These are phyloP conservation scores for Exophiala bonariae DNA, from an alignment of 2,329 filamentous ascomycete genomes.

Conservation along the genomic window DNA sequence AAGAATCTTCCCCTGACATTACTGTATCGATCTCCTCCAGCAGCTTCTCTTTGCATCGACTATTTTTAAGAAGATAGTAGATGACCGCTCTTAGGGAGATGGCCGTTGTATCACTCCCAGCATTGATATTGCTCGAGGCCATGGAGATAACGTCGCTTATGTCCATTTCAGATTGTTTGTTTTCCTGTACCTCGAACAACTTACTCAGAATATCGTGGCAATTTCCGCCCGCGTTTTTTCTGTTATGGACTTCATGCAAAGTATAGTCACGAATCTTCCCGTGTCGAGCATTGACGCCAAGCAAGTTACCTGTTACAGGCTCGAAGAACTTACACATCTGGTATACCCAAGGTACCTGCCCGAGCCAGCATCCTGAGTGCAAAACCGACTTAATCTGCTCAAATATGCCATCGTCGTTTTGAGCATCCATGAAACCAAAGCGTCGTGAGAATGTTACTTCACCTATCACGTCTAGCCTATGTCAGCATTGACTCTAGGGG, in stretches of 20 bases:
- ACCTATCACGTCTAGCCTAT: slow-evolving; percentile 29
- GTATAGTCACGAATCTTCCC: slow-evolving; percentile 30
- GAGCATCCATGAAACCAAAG: slow-evolving; percentile 32
- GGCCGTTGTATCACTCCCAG: slow-evolving; percentile 30
- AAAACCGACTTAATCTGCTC: slow-evolving; percentile 34
- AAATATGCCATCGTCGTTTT: slow-evolving; percentile 33
- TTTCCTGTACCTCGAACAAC: slow-evolving; percentile 36
- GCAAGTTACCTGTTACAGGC: slow-evolving; percentile 39
- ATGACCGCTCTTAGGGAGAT: slow-evolving; percentile 33
- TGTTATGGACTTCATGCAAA: slow-evolving; percentile 21
- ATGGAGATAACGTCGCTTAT: slow-evolving; percentile 34
- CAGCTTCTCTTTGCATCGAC: slow-evolving; percentile 35
- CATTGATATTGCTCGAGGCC: slow-evolving; percentile 37
- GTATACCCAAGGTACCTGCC: slow-evolving; percentile 39
- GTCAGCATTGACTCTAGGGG: slow-evolving; percentile 33
- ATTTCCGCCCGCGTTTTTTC: slow-evolving; percentile 34
- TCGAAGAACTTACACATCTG: slow-evolving; percentile 36
- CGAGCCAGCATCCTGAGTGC: slow-evolving; percentile 37
- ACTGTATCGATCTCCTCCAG: slow-evolving; percentile 33
- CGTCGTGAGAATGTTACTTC: slow-evolving; percentile 35
- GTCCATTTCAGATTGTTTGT: slow-evolving; percentile 36
- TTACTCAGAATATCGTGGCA: slow-evolving; percentile 40
- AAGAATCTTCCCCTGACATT: not conserved
- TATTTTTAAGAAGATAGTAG: slow-evolving; percentile 56
- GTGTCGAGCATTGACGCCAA: slow-evolving; percentile 36